These are phyloP conservation scores for Clausena lansium DNA, from an alignment of 345 rosid species.

Conservation along the genomic window DNA sequence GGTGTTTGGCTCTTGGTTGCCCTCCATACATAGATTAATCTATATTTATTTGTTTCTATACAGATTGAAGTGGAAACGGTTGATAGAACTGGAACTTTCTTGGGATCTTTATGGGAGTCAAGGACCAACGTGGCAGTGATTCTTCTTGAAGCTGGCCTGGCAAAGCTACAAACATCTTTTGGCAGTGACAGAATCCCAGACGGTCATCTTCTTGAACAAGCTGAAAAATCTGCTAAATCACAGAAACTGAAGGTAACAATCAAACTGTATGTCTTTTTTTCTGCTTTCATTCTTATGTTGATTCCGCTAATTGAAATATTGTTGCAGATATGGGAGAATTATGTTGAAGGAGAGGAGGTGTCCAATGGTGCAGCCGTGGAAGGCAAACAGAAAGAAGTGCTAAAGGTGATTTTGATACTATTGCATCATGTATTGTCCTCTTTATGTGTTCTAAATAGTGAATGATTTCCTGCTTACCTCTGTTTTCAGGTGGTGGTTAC, in stretches of 20 bases:
- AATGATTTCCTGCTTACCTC: slow-evolving; percentile 8
- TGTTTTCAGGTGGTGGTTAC: slow-evolving; percentile 78
- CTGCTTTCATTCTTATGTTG: not conserved
- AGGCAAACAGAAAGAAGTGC: slow-evolving; percentile 82
- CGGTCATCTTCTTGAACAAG: slow-evolving; percentile 77
- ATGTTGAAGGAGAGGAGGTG: slow-evolving; percentile 95
- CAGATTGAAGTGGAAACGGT: slow-evolving; percentile 94
- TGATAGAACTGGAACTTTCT: slow-evolving; percentile 92
- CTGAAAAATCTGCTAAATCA: slow-evolving; percentile 82
- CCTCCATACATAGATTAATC: slow-evolving; percentile 6
- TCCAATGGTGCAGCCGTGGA: slow-evolving; percentile 64
- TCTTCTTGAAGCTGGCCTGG: slow-evolving; percentile 95
- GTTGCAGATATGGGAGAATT: slow-evolving; percentile 91
- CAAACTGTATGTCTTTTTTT: not conserved
- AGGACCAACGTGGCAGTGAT: slow-evolving; percentile 64
- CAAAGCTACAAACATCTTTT: slow-evolving; percentile 81
- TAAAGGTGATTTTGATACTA: slow-evolving; percentile 50
- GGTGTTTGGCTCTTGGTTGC: slow-evolving; percentile 4
- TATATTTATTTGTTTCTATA: slow-evolving; percentile 1
- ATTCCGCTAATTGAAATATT: slow-evolving; percentile 4
- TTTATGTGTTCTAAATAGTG: not conserved
- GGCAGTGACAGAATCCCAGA: slow-evolving; percentile 82
- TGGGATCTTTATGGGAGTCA: slow-evolving; percentile 95
- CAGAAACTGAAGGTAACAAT: slow-evolving; percentile 80
- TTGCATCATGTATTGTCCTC: not conserved